Evolutionary conservation across 441 rosid genomes (phyloP).

Genomic region (Eutrema salsugineum): DNA sequence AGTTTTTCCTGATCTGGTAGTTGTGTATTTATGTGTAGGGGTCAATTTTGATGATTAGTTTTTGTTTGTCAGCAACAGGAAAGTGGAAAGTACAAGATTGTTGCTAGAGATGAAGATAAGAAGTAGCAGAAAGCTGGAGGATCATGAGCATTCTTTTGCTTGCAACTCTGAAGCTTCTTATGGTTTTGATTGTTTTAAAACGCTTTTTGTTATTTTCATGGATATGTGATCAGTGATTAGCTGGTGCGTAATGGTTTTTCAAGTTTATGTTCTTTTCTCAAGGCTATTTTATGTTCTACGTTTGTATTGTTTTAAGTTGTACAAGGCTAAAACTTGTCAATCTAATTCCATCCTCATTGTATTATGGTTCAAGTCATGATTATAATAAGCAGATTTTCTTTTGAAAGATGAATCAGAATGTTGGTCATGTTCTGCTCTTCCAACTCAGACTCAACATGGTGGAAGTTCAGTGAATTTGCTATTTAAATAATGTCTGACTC

Average conservation of each 20-base stretch:
- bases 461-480: background rate
- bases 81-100: conserved; percentile 93
- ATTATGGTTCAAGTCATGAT: background rate
- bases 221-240: background rate
- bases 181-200: background rate
- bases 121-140: conserved; percentile 11
- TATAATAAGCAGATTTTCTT: background rate
- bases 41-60: background rate
- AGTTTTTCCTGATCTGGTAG: background rate
- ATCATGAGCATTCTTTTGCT: background rate
- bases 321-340: background rate
- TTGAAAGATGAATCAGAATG: background rate
- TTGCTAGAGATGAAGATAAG: conserved; percentile 50
- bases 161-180: conserved; percentile 13
- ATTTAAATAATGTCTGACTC: background rate
- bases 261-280: background rate
- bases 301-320: background rate
- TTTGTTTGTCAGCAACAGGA: conserved; percentile 57
- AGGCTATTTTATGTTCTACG: background rate
- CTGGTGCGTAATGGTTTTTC: background rate
- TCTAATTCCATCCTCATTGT: background rate
- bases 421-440: background rate
- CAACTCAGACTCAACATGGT: background rate
- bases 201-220: background rate
- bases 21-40: background rate